Conservation (phyloP, 768 basidiomycete species). For the Tulasnella sp. region DNA sequence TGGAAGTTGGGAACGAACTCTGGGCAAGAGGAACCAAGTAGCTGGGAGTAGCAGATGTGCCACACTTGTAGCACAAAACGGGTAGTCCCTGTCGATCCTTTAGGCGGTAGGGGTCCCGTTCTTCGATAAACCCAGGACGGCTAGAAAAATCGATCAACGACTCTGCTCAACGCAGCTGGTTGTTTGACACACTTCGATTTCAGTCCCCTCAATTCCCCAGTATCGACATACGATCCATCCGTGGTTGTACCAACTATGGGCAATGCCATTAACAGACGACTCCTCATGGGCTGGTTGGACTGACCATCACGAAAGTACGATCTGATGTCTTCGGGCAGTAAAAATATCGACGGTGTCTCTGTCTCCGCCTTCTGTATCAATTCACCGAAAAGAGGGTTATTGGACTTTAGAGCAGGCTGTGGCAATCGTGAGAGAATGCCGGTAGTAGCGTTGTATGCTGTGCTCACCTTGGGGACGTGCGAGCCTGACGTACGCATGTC, state of each 20-base stretch:
- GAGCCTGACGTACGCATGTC: conserved; percentile 10
- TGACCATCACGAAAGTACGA: conserved; percentile 77
- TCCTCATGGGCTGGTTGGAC: conserved; percentile 20
- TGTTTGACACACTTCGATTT: conserved; percentile 58
- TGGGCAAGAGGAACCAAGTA: too few relatives aligned
- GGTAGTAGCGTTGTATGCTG: too few relatives aligned
- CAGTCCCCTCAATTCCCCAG: conserved; percentile 57
- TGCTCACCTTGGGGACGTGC: conserved; percentile 29
- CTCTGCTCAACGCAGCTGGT: not conserved
- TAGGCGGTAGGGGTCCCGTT: conserved; percentile 76
- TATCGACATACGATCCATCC: conserved; percentile 76
- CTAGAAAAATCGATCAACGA: conserved; percentile 28
- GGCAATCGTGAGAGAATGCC: too few relatives aligned
- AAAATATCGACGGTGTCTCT: conserved; percentile 66
- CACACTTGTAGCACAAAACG: conserved; percentile 86
- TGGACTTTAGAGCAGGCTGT: too few relatives aligned
- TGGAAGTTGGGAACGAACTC: too few relatives aligned
- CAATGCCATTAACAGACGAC: not conserved
- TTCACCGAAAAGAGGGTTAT: too few relatives aligned
- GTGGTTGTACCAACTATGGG: conserved; percentile 58
- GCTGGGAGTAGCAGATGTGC: conserved; percentile 46
- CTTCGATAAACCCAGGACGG: conserved; percentile 80
- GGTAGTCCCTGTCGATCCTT: conserved; percentile 73
- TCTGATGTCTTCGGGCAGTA: conserved; percentile 75
- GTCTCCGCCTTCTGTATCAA: conserved; percentile 58